phyloP scores from a whole-genome alignment of 164 flowering plant genomes.

The Amborella trichopoda region DNA sequence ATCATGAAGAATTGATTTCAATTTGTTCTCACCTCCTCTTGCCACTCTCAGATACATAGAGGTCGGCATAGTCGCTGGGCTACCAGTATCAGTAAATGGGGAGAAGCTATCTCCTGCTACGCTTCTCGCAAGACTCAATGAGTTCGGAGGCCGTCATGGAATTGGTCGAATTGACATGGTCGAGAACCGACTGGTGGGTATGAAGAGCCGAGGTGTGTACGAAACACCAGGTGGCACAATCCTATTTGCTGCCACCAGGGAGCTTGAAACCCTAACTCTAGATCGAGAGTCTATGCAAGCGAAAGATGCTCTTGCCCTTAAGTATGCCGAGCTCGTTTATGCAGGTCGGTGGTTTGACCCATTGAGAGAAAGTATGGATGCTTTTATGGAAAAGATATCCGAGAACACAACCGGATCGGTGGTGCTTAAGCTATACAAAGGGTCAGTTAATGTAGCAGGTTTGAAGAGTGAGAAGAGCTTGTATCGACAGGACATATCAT shows the following conservation, averaged over 20 bases:
- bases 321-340: constrained; percentile 90
- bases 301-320: constrained; percentile 70
- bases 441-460: constrained; percentile 53
- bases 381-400: constrained; percentile 82
- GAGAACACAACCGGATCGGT: constrained; percentile 81
- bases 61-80: constrained; percentile 62
- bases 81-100: constrained; percentile 76
- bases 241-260: constrained; percentile 62
- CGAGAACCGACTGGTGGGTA: constrained; percentile 89
- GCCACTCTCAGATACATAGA: constrained; percentile 43
- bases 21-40: background rate
- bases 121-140: constrained; percentile 62
- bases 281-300: constrained; percentile 79
- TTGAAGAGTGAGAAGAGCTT: constrained; percentile 63
- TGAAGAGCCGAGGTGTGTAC: constrained; percentile 97
- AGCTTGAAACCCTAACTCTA: constrained; percentile 82
- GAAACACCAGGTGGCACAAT: constrained; percentile 98
- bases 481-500: constrained; percentile 83
- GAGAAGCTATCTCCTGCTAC: constrained; percentile 70
- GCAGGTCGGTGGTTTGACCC: constrained; percentile 98
- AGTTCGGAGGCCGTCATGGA: constrained; percentile 82
- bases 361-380: constrained; percentile 74
- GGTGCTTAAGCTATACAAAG: constrained; percentile 74
- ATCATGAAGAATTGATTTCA: background rate
- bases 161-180: constrained; percentile 90